Evolutionary conservation across 192 early-diverging fungal genomes (phyloP).

Genomic region (Umbelopsis isabellina): DNA sequence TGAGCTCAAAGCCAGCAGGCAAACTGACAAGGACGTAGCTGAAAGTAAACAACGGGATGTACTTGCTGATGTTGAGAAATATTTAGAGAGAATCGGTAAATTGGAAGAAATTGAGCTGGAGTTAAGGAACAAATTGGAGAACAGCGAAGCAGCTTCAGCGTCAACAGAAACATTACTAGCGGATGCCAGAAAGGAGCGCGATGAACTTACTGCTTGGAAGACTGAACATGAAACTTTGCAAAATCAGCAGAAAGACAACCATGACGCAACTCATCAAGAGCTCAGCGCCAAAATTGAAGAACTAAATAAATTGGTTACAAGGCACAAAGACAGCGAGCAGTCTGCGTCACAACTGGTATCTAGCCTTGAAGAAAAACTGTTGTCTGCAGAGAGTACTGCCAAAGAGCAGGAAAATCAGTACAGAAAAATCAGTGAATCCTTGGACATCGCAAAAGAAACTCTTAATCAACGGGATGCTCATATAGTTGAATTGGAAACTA

Average conservation of each 20-base stretch:
- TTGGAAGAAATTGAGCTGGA: neutral
- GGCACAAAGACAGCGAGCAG: neutral
- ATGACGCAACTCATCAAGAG: neutral
- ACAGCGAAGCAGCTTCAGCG: neutral
- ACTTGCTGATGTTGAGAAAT: neutral
- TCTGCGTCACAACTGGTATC: neutral
- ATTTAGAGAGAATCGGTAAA: neutral
- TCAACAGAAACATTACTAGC: neutral
- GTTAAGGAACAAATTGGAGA: neutral
- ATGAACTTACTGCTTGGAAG: slow-evolving; percentile 3
- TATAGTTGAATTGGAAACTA: neutral
- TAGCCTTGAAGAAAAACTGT: neutral
- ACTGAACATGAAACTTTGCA: neutral
- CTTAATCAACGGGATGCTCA: neutral
- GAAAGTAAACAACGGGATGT: neutral
- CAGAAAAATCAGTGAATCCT: neutral
- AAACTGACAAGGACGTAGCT: neutral
- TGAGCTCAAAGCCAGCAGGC: neutral
- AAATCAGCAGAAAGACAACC: neutral
- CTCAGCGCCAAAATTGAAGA: neutral
- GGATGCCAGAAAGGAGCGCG: neutral
- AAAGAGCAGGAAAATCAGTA: neutral
- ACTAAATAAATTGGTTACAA: neutral
- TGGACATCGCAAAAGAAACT: neutral
- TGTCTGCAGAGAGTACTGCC: neutral